Evolutionary conservation across 768 basidiomycete species (phyloP), one percentile per base, ranked within the genome.

Genomic region (Phaeotremella fagi): DNA sequence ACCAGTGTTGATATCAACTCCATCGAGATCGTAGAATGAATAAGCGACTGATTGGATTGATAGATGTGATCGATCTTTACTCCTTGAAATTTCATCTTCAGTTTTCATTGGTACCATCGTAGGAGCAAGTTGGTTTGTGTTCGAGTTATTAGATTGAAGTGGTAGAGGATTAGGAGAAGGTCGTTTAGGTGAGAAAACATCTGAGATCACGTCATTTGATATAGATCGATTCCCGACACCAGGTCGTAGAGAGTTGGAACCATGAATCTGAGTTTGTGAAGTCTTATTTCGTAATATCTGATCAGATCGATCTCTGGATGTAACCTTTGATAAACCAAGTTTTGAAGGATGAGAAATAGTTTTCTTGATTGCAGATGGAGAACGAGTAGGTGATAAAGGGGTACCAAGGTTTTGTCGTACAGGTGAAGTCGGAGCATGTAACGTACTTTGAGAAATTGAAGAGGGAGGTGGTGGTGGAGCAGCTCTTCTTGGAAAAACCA

Each of bases 401-500:
- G 12, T 11, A 22, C 7, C 7, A 20, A 41, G 38, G 20, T 41
- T 7, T 22, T 11, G 38, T 41, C 38, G n/a, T n/a, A 12, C 20
- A 11, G 11, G 38, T 41, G 11, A 22, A 6, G 38, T 6, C n/a
- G 33, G n/a, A 9, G 11, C n/a, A 41, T 11, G 20, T 41, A 20
- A 20, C 38, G 18, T 12, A 22, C 12, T 18, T 9, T 18, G 12
- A 12, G 38, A 41, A 41, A 7, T 41, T 12, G 63, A 59, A 16
- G n/a, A n/a, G n/a, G n/a, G n/a, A n/a, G n/a, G n/a, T n/a, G 68
- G 68, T 4, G 68, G 68, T 12, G 68, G 68, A 20, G 64, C 50
- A 28, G 68, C 64, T 31, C 65, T 54, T 31, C 60, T 45, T 31
- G 63, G 59, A 16, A 66, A 51, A 9, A 66, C 55, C 14, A 69